phyloP scores from a whole-genome alignment of 768 basidiomycete genomes.

The Austroboletus eburneus region DNA sequence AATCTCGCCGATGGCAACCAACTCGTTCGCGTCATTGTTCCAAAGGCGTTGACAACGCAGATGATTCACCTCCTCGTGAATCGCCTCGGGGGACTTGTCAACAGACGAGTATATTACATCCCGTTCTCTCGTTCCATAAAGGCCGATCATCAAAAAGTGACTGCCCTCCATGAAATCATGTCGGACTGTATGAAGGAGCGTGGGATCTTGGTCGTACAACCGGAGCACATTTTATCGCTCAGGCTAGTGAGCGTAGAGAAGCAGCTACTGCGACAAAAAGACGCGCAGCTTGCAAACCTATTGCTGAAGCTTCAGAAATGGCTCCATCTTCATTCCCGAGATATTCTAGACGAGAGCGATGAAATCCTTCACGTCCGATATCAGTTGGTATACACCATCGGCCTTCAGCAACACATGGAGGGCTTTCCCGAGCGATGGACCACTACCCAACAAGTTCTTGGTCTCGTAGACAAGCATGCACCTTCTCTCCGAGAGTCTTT shows the following conservation, averaged over 20 bases:
- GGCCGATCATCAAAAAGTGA: slow-evolving; percentile 14
- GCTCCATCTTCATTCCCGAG: slow-evolving; percentile 23
- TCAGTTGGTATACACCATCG: slow-evolving; percentile 36
- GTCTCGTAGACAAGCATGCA: slow-evolving; percentile 20
- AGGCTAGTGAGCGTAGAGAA: slow-evolving; percentile 43
- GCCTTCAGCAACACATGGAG: slow-evolving; percentile 25
- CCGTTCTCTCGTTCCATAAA: slow-evolving; percentile 42
- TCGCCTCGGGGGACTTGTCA: slow-evolving; percentile 38
- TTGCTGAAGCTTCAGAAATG: slow-evolving; percentile 28
- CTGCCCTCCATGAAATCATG: slow-evolving; percentile 30
- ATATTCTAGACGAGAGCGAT: slow-evolving; percentile 31
- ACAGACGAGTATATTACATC: slow-evolving; percentile 43
- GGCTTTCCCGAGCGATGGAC: slow-evolving; percentile 35
- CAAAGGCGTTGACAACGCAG: slow-evolving; percentile 43
- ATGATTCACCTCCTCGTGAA: slow-evolving; percentile 45
- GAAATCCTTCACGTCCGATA: slow-evolving; percentile 33
- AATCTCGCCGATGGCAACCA: background rate
- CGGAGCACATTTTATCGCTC: slow-evolving; percentile 52
- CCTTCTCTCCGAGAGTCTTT: slow-evolving; percentile 1
- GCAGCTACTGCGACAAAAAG: slow-evolving; percentile 9
- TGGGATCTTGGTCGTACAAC: slow-evolving; percentile 48
- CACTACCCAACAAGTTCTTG: slow-evolving; percentile 29
- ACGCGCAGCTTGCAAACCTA: background rate
- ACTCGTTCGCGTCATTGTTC: slow-evolving; percentile 34
- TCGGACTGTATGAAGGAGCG: slow-evolving; percentile 34